Percentiles rank a stretch among this genome's conserved stretches.
These are phyloP conservation scores for Termitomyces sp. DNA, from an alignment of 768 basidiomycete genomes.

Conservation along the genomic window DNA sequence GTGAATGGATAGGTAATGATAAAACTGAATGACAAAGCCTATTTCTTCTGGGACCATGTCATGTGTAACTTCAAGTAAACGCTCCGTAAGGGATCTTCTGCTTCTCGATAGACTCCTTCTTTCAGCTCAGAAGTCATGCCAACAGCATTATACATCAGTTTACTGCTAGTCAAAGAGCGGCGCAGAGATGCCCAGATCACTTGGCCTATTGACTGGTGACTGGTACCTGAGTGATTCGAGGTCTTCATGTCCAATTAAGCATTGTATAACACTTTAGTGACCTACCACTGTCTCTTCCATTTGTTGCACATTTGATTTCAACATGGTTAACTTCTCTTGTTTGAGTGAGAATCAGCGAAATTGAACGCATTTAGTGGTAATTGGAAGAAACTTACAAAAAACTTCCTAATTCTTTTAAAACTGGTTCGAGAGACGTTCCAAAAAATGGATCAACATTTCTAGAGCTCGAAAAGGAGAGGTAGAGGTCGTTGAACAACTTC, in stretches of 20 bases:
- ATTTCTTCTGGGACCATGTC: slow-evolving; percentile 5
- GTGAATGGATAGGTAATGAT: not conserved
- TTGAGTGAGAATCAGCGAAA: not conserved
- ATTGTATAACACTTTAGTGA: not conserved
- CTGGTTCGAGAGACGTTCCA: not conserved
- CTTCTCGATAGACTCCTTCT: not conserved
- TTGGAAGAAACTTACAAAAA: not conserved
- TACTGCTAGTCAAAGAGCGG: not conserved
- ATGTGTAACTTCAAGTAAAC: not conserved
- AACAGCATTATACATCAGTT: not conserved
- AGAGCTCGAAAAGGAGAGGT: not conserved
- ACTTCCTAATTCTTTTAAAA: not conserved
- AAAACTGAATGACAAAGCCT: not conserved
- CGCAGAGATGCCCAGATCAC: not conserved
- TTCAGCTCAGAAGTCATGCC: slow-evolving; percentile 4
- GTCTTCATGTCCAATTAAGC: not conserved
- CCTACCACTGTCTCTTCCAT: slow-evolving; percentile 1
- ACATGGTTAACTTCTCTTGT: not conserved
- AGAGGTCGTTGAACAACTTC: slow-evolving; percentile 1
- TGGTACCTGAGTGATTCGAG: not conserved
- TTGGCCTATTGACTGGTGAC: not conserved
- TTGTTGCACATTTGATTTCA: not conserved
- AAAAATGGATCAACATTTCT: not conserved
- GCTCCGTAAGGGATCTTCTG: slow-evolving; percentile 1
- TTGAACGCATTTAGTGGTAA: too few species aligned